Base-by-base conservation (phyloP, 306 rosid genomes). In the Castanea sativa region DNA sequence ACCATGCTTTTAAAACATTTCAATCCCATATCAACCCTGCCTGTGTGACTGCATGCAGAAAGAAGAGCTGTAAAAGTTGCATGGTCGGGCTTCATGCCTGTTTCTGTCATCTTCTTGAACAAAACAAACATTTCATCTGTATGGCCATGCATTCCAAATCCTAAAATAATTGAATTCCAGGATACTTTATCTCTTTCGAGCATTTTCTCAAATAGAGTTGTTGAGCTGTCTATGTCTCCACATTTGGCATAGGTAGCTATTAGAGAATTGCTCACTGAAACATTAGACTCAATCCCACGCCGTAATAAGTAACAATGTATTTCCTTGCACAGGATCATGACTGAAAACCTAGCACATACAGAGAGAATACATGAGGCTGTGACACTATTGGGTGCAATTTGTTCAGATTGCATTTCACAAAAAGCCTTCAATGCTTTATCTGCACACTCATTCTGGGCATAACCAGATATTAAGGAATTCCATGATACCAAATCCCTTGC, bases 51-150 rank as follows among this genome's bases (percentile, higher is more conserved):
- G 77, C 86, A 86, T 5, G 80, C 84, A 25, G 82, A 82, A 27
- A 82, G 81, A 67, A 86, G 86, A 76, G 85, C 80, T 29, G 84
- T 82, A 74, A 86, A 86, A 72, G 89, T 86, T 53, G 84, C 72
- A 55, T 41, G 76, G 76, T 82, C 82, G 0, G 84, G 82, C 72
- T 59, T 74, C 73, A 76, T 60, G 21, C 89, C 86, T 29, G 67
- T 57, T 30, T 23, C 61, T 72, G 57, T 64, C 86, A 83, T 83
- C 73, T 73, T 74, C 55, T 69, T 55, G 25, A 79, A 86, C 60
- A 86, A 43, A 53, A 5, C 12, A 43, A 79, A 72, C 79, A 79
- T 63, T 68, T 86, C 80, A 52, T 76, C 82, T 12, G 69, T 73
- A 53, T 6, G 64, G 12, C 86, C 86, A 59, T 86, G 84, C 78